Evolutionary conservation across 2,329 filamentous ascomycete species (phyloP).

Genomic region (Colletotrichum plurivorum): DNA sequence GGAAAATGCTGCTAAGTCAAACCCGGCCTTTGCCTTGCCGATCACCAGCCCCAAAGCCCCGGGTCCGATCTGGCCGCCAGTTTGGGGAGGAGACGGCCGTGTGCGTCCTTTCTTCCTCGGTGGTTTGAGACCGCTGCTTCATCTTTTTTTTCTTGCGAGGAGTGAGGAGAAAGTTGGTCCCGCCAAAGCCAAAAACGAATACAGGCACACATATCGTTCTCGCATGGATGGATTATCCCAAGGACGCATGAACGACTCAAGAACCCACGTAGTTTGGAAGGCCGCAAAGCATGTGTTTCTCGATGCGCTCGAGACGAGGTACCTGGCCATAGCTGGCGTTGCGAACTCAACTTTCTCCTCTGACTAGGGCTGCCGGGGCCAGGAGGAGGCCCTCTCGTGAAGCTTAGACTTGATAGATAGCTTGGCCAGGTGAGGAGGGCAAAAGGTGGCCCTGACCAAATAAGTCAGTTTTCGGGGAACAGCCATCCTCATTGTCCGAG

Average conservation of each 20-base stretch:
- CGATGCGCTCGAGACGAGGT: too few species aligned
- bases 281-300: too few species aligned
- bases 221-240: constrained; percentile 3
- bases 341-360: constrained; percentile 2
- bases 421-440: not conserved
- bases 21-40: constrained; percentile 25
- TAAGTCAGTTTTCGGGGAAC: not conserved
- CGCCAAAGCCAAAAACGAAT: not conserved
- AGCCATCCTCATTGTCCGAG: not conserved
- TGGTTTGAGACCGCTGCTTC: too few species aligned
- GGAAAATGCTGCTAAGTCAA: constrained; percentile 27
- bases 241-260: constrained; percentile 13
- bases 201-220: not conserved
- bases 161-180: not conserved
- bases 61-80: not conserved
- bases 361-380: constrained; percentile 10
- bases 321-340: not conserved
- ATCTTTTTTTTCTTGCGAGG: not conserved
- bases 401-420: constrained; percentile 14
- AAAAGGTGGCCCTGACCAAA: not conserved
- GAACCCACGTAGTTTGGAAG: not conserved
- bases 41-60: constrained; percentile 28
- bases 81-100: not conserved
- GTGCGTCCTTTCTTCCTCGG: too few species aligned
- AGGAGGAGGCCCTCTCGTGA: constrained; percentile 8